These are phyloP conservation scores for Penicillium nordicum DNA, from an alignment of 2,329 filamentous ascomycete genomes.

Conservation along the genomic window DNA sequence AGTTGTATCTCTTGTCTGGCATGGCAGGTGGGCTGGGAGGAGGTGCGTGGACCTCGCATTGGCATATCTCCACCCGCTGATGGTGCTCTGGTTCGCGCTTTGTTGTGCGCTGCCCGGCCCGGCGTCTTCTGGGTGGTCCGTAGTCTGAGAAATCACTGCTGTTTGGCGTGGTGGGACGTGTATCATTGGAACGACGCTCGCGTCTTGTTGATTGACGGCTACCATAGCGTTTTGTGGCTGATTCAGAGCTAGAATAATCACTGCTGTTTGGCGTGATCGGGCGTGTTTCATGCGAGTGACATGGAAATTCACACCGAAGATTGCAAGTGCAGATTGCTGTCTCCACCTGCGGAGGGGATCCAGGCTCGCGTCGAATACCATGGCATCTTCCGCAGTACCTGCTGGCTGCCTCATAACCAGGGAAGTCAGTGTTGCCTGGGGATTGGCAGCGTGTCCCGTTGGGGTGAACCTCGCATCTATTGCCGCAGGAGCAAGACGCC, in stretches of 20 bases:
- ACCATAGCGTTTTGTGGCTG: background rate
- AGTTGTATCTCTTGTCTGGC: background rate
- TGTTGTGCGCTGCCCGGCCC: background rate
- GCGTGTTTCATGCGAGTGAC: background rate
- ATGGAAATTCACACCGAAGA: background rate
- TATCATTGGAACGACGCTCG: background rate
- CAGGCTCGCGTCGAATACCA: background rate
- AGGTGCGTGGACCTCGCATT: background rate
- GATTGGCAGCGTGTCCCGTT: constrained; percentile 1
- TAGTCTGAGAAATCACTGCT: constrained; percentile 3
- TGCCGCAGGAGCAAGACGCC: background rate
- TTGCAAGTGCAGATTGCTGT: background rate
- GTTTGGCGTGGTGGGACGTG: background rate
- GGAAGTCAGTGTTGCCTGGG: background rate
- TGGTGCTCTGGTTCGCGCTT: background rate
- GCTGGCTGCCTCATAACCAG: background rate
- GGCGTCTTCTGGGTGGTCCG: background rate
- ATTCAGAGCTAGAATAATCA: background rate
- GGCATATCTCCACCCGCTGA: background rate
- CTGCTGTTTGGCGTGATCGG: background rate
- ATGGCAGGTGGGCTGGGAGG: background rate
- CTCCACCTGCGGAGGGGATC: background rate
- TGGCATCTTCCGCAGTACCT: background rate
- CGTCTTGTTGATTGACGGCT: background rate
- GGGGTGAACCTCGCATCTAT: constrained; percentile 1